A percentile compares a stretch with the other conserved stretches of the same genome.
Conservation (phyloP, 495 filamentous ascomycete genomes). For the Parachaetomium inaequale region DNA sequence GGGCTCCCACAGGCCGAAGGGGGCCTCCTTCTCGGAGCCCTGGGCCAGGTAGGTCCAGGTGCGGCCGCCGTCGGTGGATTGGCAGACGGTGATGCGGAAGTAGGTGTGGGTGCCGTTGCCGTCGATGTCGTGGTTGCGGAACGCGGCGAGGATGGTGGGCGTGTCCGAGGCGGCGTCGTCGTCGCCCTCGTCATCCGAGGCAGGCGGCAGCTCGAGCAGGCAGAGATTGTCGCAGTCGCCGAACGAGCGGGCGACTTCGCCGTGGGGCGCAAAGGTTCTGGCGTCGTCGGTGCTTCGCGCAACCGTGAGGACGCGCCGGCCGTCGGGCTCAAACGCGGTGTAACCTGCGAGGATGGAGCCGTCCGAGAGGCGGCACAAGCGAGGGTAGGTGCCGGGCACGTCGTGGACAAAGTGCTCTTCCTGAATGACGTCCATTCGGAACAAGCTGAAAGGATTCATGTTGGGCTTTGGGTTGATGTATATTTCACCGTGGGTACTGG, state of each 20-base stretch:
- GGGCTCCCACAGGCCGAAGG: constrained; percentile 58
- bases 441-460: neutral
- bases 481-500: neutral
- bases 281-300: constrained; percentile 45
- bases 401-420: constrained; percentile 20
- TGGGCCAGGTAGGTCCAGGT: constrained; percentile 56
- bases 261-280: constrained; percentile 35
- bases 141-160: constrained; percentile 51
- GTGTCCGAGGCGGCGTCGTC: constrained; percentile 1
- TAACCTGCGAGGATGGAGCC: constrained; percentile 46
- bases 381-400: constrained; percentile 48
- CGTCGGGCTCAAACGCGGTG: constrained; percentile 37
- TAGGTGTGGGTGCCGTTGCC: constrained; percentile 40
- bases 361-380: constrained; percentile 46
- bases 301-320: constrained; percentile 37
- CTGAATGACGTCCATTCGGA: constrained; percentile 1
- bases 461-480: neutral
- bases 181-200: too few relatives aligned
- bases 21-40: constrained; percentile 31
- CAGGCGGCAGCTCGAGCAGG: constrained; percentile 52
- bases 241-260: constrained; percentile 31
- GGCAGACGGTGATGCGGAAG: constrained; percentile 61
- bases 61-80: constrained; percentile 51
- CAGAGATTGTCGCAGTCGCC: constrained; percentile 61
- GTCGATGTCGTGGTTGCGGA: constrained; percentile 58